Base-by-base conservation (phyloP, 2,329 filamentous ascomycete genomes). In the Rhynchosporium secalis region DNA sequence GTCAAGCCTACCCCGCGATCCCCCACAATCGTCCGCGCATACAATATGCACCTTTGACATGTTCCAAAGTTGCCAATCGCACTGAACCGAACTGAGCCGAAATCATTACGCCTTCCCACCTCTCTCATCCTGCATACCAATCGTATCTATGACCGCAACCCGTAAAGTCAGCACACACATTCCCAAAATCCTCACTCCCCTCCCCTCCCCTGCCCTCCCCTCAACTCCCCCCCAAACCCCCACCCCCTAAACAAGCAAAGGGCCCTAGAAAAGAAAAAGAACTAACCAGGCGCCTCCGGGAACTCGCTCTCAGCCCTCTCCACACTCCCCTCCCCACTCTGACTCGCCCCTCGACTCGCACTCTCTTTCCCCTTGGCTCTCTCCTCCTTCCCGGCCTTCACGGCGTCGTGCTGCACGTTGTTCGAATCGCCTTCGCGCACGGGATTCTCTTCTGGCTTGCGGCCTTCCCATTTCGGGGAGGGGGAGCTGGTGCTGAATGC, bases 121-220 rank as follows among this genome's bases (percentile, higher is more conserved):
- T 64, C 78, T 78, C 69, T 82, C 80, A 70, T 82, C 80, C 66
- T 80, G 79, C 78, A 82, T 81, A n/a, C 81, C 80, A 12, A 83
- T 73, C 12, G 79, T 80, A 66, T 48, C 58, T 48, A 41, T 7
- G 4, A 28, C 29, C 41, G 5, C 3, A 45, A 20, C 20, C 20
- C 20, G 20, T 20, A 20, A 20, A 20, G 20, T 20, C 20, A 20
- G 20, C 20, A 20, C 20, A 20, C 20, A 20, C 20, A 20, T 20
- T 20, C 20, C 20, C 1, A 20, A 20, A 20, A 20, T 20, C 20
- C 20, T 20, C 20, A 20, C 20, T 20, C 20, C 20, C 20, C 20
- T 20, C 20, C 20, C 20, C 20, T 20, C 20, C 20, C 20, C 20
- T 20, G 20, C 20, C 20, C 20, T 20, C 20, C 20, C 20, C 20